Evolutionary conservation across 345 rosid species (phyloP).

Genomic region (Barbarea vulgaris): DNA sequence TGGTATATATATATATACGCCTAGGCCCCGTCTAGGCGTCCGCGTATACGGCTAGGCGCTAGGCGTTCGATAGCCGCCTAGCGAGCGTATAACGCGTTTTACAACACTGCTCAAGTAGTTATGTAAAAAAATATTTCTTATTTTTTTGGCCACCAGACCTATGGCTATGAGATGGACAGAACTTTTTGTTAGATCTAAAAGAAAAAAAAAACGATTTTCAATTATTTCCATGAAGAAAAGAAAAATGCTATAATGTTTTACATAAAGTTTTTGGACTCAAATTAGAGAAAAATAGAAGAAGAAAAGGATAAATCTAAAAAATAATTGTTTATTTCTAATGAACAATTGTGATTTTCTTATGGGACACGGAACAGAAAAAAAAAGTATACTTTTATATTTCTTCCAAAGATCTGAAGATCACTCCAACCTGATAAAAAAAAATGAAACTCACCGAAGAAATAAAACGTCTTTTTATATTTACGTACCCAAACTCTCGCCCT

Average conservation of each 20-base stretch:
- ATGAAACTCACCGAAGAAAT: neutral
- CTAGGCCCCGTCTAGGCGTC: too few relatives aligned
- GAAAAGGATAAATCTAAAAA: neutral
- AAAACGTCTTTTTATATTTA: slow-evolving; percentile 3
- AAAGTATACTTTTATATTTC: neutral
- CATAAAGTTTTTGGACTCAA: neutral
- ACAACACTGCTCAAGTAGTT: neutral
- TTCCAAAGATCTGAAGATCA: neutral
- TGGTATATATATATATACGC: too few relatives aligned
- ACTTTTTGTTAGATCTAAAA: too few relatives aligned
- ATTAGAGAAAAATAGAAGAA: neutral
- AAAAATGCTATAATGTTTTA: neutral
- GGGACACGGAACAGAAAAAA: slow-evolving; percentile 9
- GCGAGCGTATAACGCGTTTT: too few relatives aligned
- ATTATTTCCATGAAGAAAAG: neutral
- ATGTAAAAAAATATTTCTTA: neutral
- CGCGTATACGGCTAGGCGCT: too few relatives aligned
- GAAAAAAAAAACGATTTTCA: neutral
- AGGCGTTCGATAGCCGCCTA: too few relatives aligned
- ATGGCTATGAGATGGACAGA: neutral
- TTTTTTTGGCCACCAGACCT: neutral
- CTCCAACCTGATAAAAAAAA: neutral
- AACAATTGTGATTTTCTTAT: slow-evolving; percentile 6
- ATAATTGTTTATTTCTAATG: neutral
- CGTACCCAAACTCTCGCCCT: neutral